Base-by-base conservation (phyloP, 2,329 filamentous ascomycete genomes). In the Fusarium sp. region DNA sequence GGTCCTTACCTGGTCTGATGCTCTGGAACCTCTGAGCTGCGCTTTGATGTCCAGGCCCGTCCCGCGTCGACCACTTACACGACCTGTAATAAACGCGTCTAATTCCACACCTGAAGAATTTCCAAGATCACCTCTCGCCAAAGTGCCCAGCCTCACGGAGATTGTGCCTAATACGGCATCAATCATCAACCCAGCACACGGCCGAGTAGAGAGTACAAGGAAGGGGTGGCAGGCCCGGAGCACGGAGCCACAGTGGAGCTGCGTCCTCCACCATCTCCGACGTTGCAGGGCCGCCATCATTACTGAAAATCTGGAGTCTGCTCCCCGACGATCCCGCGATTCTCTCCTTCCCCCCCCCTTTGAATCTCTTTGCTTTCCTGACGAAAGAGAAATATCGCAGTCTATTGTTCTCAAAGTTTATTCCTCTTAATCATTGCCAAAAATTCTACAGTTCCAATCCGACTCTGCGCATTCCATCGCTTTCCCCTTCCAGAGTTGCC, bases 211-310 rank as follows among this genome's bases (percentile, higher is more conserved):
- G 63, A 65, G 64, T 60, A 69, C 60, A 40, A 62, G 50, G 29
- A 42, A 35, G n/a, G 24, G 61, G 57, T 56, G 59, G 35, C 73
- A 57, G 62, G 64, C 47, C 64, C 70, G 65, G 62, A 69, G 56
- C 62, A 71, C 69, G 56, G 58, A 71, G 61, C 67, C 69, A 73
- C 73, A 76, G 76, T 71, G 71, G 71, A 66, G 71, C 52, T 62
- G 35, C 65, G 40, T 62, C 67, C 57, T 78, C 74, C 76, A 75
- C 73, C 71, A 76, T 76, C 71, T 77, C 76, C 74, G 74, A 73
- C 60, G 66, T 56, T 68, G 67, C 69, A 66, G 70, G 66, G 67
- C 69, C 56, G 67, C 69, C 58, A 67, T 73, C 58, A 50, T 66
- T 64, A 40, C 52, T 71, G 59, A 60, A 67, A 72, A 77, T 73